Percentiles rank a stretch among this genome's conserved stretches.
Evolutionary conservation across 1,284 basidiomycete species (phyloP).

Genomic region (Porogramme epimiltina): DNA sequence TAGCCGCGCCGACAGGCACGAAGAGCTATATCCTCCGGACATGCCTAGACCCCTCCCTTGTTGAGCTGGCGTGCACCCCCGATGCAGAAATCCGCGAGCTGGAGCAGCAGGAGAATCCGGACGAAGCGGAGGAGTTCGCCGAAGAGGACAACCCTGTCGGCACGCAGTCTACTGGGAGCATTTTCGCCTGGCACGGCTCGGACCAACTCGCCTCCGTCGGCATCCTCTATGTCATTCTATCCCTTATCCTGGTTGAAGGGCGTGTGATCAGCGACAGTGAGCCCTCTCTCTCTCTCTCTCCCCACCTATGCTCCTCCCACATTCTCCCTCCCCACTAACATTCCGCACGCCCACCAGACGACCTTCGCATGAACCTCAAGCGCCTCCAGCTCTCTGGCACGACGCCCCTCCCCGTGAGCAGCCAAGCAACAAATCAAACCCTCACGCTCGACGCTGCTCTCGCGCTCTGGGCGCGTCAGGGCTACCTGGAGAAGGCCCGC

Average conservation of each 20-base stretch:
- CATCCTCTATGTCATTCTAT: constrained; percentile 68
- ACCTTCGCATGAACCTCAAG: constrained; percentile 63
- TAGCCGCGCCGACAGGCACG: constrained; percentile 57
- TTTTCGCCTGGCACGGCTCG: constrained; percentile 66
- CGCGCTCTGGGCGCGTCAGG: constrained; percentile 56
- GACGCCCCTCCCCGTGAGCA: constrained; percentile 46
- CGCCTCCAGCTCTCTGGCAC: constrained; percentile 54
- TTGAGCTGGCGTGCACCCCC: constrained; percentile 56
- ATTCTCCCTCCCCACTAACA: background rate
- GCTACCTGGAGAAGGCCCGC: constrained; percentile 63
- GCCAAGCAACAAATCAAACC: constrained; percentile 48
- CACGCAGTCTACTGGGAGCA: constrained; percentile 54
- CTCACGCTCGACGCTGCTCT: constrained; percentile 62
- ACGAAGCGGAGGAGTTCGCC: constrained; percentile 51
- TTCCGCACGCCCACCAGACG: constrained; percentile 45
- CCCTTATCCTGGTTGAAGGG: constrained; percentile 72
- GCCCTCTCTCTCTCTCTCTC: constrained; percentile 21
- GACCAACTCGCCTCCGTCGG: constrained; percentile 69
- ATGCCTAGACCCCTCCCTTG: constrained; percentile 45
- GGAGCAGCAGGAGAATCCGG: constrained; percentile 48
- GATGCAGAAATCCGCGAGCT: constrained; percentile 59
- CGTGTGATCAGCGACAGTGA: constrained; percentile 65
- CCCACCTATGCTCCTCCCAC: background rate
- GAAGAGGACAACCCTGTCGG: constrained; percentile 39
- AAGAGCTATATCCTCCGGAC: constrained; percentile 75